phyloP scores from a whole-genome alignment of 1,139 yeast species.

The Sugiyamaella castrensis region DNA sequence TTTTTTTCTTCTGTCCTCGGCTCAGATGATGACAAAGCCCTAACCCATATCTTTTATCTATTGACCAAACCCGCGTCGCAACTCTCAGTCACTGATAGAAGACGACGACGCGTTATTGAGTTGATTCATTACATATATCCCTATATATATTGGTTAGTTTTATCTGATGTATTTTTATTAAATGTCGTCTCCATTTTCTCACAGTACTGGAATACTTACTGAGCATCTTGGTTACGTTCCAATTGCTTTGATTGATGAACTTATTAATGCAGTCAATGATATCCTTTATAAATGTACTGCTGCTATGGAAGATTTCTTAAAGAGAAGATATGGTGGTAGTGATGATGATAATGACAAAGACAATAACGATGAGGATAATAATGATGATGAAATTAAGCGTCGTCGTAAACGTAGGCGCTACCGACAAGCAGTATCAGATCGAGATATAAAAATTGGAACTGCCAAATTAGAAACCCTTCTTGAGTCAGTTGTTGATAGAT shows the following conservation, averaged over 20 bases:
- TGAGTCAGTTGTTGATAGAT: slow-evolving; percentile 75
- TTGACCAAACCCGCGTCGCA: not conserved
- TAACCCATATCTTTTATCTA: too few species aligned
- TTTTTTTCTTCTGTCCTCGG: too few species aligned
- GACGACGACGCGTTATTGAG: too few species aligned
- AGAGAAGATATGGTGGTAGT: slow-evolving; percentile 23
- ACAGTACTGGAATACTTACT: slow-evolving; percentile 57
- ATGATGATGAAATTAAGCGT: slow-evolving; percentile 43
- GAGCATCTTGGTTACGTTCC: slow-evolving; percentile 90
- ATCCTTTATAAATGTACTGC: slow-evolving; percentile 79
- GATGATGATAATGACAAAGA: slow-evolving; percentile 82
- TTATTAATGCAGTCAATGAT: slow-evolving; percentile 84
- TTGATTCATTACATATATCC: too few species aligned
- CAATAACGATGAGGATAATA: slow-evolving; percentile 77
- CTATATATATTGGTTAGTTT: too few species aligned
- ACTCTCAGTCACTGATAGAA: too few species aligned
- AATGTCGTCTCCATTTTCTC: slow-evolving; percentile 20
- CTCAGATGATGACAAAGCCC: too few species aligned
- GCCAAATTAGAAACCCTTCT: slow-evolving; percentile 75
- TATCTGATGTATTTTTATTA: not conserved
- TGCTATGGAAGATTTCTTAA: slow-evolving; percentile 69
- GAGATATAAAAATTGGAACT: slow-evolving; percentile 70
- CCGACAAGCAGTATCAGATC: slow-evolving; percentile 15
- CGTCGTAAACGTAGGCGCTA: slow-evolving; percentile 28
- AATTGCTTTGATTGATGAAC: slow-evolving; percentile 79